Percentiles rank a stretch among this genome's conserved stretches.
Conservation (phyloP, 2,329 filamentous ascomycete species). For the Helicocarpus griseus region DNA sequence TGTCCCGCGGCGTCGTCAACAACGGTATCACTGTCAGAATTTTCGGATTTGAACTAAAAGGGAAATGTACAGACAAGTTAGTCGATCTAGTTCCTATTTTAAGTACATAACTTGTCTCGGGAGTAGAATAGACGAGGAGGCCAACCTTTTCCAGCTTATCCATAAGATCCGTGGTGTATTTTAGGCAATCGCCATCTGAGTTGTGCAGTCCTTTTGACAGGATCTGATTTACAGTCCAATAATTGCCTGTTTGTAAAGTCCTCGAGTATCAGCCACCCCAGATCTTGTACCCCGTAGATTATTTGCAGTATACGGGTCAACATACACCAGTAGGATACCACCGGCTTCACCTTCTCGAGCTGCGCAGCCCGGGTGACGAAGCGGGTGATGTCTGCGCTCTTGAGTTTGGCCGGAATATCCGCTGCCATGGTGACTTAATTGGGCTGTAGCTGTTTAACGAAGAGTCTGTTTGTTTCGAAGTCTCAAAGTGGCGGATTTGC, state of each 20-base stretch:
- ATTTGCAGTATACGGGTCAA: slow-evolving; percentile 14
- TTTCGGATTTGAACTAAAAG: slow-evolving; percentile 58
- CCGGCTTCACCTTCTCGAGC: slow-evolving; percentile 73
- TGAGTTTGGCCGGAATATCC: slow-evolving; percentile 61
- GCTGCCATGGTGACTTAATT: slow-evolving; percentile 52
- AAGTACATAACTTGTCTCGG: neutral
- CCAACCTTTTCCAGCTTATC: slow-evolving; percentile 75
- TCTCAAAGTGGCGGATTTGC: neutral
- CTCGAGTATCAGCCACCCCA: neutral
- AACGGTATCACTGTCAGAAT: slow-evolving; percentile 71
- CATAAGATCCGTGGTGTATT: slow-evolving; percentile 76
- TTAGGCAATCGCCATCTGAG: slow-evolving; percentile 63
- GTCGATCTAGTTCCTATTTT: neutral
- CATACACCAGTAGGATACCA: slow-evolving; percentile 92
- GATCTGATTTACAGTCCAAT: slow-evolving; percentile 89
- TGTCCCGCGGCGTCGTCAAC: slow-evolving; percentile 76
- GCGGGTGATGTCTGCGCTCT: slow-evolving; percentile 69
- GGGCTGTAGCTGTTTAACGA: slow-evolving; percentile 2
- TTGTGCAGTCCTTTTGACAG: slow-evolving; percentile 71
- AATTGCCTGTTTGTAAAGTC: slow-evolving; percentile 56
- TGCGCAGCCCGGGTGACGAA: slow-evolving; percentile 78
- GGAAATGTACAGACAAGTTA: neutral
- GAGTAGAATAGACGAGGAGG: slow-evolving; percentile 1
- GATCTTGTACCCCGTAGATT: neutral
- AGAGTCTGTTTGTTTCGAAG: neutral